Percentiles rank a stretch among this genome's conserved stretches.
phyloP scores from a whole-genome alignment of 2,329 filamentous ascomycete species.

The Cercospora citrullina region DNA sequence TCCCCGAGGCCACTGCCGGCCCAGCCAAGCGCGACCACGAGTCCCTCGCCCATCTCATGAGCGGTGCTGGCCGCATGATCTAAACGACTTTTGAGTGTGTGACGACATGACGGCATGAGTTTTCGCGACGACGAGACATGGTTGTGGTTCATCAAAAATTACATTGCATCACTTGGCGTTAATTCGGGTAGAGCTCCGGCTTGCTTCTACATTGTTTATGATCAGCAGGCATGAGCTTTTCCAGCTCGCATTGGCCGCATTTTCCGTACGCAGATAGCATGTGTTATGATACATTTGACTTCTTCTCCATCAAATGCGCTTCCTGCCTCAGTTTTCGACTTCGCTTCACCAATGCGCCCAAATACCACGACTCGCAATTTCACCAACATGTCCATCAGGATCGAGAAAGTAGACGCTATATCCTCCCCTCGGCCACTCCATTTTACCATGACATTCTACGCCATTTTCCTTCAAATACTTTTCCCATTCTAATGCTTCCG shows the following conservation, averaged over 20 bases:
- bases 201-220: not conserved
- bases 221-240: not conserved
- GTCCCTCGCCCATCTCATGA: slow-evolving; percentile 6
- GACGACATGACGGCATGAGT: slow-evolving; percentile 3
- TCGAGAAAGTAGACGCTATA: slow-evolving; percentile 23
- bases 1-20: slow-evolving; percentile 18
- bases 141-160: not conserved
- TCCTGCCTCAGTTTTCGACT: no score
- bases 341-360: slow-evolving; percentile 21
- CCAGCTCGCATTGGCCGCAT: not conserved
- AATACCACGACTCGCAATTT: slow-evolving; percentile 21
- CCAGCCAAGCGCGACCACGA: slow-evolving; percentile 17
- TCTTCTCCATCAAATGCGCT: not conserved
- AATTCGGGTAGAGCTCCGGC: not conserved
- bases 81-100: not conserved
- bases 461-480: slow-evolving; percentile 6
- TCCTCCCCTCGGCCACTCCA: slow-evolving; percentile 19
- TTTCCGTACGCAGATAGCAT: slow-evolving; percentile 4
- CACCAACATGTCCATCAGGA: slow-evolving; percentile 21
- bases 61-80: slow-evolving; percentile 12
- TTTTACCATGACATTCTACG: slow-evolving; percentile 13
- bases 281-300: not conserved
- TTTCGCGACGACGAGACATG: not conserved
- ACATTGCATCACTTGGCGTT: slow-evolving; percentile 6
- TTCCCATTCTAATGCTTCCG: slow-evolving; percentile 17